These are phyloP conservation scores for Monascus ruber DNA, from an alignment of 2,329 filamentous ascomycete genomes.

Conservation along the genomic window DNA sequence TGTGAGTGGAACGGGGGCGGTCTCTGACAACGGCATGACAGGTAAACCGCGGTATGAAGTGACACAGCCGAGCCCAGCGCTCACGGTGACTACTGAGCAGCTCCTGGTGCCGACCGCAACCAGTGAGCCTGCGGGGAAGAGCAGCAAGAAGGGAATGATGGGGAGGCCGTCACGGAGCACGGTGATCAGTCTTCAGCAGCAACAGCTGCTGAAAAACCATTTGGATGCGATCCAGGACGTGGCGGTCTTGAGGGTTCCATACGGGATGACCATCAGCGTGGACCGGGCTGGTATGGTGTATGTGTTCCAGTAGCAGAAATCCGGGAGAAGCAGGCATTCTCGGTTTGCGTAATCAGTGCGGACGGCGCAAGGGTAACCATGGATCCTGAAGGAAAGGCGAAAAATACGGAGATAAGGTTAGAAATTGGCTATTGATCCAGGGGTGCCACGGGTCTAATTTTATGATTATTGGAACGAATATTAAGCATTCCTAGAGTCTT, in stretches of 20 bases:
- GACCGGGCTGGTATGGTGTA: constrained; percentile 85
- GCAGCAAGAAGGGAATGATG: constrained; percentile 22
- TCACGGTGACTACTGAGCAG: constrained; percentile 57
- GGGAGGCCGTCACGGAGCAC: constrained; percentile 58
- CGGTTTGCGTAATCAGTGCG: no score
- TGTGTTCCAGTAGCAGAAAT: constrained; percentile 50
- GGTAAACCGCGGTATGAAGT: constrained; percentile 59
- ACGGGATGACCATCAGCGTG: constrained; percentile 83
- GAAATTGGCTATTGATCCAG: no score
- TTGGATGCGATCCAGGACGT: constrained; percentile 81
- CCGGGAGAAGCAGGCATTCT: no score
- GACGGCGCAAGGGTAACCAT: no score
- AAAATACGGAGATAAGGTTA: no score
- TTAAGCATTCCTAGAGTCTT: no score
- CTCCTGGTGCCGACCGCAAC: constrained; percentile 31
- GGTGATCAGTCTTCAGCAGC: constrained; percentile 78
- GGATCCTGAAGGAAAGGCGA: no score
- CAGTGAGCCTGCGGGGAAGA: constrained; percentile 18
- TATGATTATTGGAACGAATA: no score
- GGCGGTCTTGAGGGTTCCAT: constrained; percentile 76
- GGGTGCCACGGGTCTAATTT: no score
- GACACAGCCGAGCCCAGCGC: constrained; percentile 49
- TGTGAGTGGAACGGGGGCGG: constrained; percentile 63
- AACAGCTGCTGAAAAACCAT: constrained; percentile 74
- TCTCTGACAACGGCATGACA: constrained; percentile 41